Base-by-base conservation (phyloP, 106 monocot species). In the Vanilla planifolia region DNA sequence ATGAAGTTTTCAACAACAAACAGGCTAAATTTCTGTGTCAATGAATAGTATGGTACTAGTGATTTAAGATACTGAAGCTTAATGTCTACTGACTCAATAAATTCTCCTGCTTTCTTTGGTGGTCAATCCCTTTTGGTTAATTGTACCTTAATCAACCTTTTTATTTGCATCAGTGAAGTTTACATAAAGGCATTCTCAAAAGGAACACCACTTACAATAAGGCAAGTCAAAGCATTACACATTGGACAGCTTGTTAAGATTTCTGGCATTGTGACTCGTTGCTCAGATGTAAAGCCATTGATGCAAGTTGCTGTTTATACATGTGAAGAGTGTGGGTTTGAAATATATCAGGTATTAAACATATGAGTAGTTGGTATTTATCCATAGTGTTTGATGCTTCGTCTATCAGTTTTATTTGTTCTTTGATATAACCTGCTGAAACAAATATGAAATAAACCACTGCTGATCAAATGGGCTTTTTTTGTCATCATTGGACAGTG, bases 281-380 rank as follows among this genome's bases (percentile, higher is more conserved):
- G 96, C 63, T 96, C 96, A 3, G 96, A 96, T 80, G 96, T 96
- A 39, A 96, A 96, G 59, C 96, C 96, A 17, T 68, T 96, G 73
- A 91, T 96, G 96, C 90, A 96, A 77, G 96, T 96, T 80, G 96
- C 96, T 64, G 96, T 96, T 65, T 96, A 96, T 51, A 96, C 96
- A 40, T 96, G 96, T 60, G 96, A 96, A 70, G 96, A 96, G 30
- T 96, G 96, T 53, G 96, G 96, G 3, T 96, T 87, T 71, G 96
- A 96, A 61, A 96, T 96, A 25, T 96, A 96, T 55, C 96, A 96
- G 96, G 96, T 96, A 76, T 9, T 22, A 29, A 59, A 57, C 40
- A 33, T 50, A 15, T 39, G 8, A 25, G 14, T 63, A 14, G 53
- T 30, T 53, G 6, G 29, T 17, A 5, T 50, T 3, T 30, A 53